Percentiles rank a stretch among this genome's conserved stretches.
Evolutionary conservation across 176 grass and related monocot genomes (phyloP).

Genomic region (Echinochloa phyllopogon): DNA sequence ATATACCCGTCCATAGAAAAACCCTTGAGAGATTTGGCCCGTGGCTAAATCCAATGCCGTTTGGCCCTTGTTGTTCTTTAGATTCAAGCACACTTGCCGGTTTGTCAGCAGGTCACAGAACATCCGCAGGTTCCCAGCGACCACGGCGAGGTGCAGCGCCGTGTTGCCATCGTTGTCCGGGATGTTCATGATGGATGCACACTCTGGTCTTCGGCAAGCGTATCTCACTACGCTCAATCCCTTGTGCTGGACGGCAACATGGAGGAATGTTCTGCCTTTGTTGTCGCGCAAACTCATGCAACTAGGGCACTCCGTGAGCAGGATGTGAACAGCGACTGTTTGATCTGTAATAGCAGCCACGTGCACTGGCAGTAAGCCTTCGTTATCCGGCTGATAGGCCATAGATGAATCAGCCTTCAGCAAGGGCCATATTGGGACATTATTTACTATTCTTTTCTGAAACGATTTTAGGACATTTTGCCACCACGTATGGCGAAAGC

Average conservation of each 20-base stretch:
- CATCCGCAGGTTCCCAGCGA: background rate
- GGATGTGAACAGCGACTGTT: background rate
- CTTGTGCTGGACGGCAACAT: conserved; percentile 16
- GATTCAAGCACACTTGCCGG: background rate
- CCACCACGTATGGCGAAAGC: no score
- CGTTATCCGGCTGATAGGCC: background rate
- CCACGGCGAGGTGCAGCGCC: background rate
- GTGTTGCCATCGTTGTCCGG: conserved; percentile 27
- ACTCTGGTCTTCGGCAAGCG: background rate
- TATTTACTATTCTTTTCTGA: no score
- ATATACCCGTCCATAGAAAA: background rate
- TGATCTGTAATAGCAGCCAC: background rate
- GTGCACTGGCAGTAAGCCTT: conserved; percentile 14
- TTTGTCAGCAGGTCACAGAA: background rate
- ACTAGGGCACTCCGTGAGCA: background rate
- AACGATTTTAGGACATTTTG: no score
- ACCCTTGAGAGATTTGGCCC: background rate
- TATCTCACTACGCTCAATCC: background rate
- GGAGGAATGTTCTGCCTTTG: conserved; percentile 32
- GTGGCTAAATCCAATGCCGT: background rate
- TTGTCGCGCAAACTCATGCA: conserved; percentile 12
- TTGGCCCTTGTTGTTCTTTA: background rate
- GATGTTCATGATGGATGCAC: conserved; percentile 8
- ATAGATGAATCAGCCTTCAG: background rate
- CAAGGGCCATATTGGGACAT: background rate